Percentiles rank a stretch among this genome's conserved stretches.
These are phyloP conservation scores for Cytospora leucostoma DNA, from an alignment of 2,329 filamentous ascomycete genomes.

Conservation along the genomic window DNA sequence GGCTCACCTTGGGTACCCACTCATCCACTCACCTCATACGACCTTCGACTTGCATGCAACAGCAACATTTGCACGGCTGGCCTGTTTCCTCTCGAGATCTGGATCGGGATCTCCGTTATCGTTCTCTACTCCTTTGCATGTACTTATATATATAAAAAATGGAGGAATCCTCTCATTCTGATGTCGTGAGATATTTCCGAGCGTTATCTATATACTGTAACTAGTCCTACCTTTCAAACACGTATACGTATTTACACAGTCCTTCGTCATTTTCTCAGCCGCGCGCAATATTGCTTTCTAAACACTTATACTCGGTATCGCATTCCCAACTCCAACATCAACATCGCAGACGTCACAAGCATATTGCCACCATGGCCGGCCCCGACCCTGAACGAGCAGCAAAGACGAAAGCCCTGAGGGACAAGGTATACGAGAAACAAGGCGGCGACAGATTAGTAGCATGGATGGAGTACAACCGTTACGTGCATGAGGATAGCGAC, in stretches of 20 bases:
- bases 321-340: not conserved
- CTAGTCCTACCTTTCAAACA: no score
- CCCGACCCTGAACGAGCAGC: not conserved
- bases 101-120: not conserved
- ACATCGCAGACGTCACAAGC: not conserved
- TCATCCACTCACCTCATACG: not conserved
- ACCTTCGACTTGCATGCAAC: not conserved
- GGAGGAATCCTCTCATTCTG: not conserved
- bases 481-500: conserved; percentile 14
- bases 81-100: not conserved
- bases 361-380: conserved; percentile 4
- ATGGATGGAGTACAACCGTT: conserved; percentile 13
- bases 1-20: not conserved
- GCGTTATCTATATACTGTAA: not conserved
- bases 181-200: not conserved
- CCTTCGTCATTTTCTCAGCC: not conserved
- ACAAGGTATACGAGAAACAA: conserved; percentile 1
- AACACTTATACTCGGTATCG: not conserved
- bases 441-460: conserved; percentile 28
- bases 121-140: not conserved
- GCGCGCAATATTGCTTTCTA: no score
- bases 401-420: not conserved
- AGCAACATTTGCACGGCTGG: no score
- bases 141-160: not conserved
- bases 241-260: not conserved